A percentile compares a stretch with the other conserved stretches of the same genome.
phyloP scores from a whole-genome alignment of 345 rosid genomes.

The Populus ilicifolia region DNA sequence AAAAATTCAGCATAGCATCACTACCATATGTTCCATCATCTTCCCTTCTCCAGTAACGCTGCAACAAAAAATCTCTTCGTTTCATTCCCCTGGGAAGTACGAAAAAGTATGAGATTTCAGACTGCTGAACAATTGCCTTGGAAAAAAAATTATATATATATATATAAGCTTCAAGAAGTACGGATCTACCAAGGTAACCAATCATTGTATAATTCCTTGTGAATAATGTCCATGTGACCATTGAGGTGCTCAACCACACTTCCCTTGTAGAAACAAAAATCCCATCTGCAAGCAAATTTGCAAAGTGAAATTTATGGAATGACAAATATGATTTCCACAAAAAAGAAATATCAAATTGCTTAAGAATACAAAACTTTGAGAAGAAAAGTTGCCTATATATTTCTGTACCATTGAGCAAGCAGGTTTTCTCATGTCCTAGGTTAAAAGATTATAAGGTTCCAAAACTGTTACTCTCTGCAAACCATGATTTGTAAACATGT shows the following conservation, averaged over 20 bases:
- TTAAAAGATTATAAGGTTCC: too few relatives aligned
- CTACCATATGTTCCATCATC: conserved; percentile 95
- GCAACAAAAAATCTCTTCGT: conserved; percentile 70
- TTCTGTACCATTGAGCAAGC: too few relatives aligned
- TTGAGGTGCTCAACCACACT: conserved; percentile 87
- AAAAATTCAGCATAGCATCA: not conserved
- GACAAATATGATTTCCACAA: not conserved
- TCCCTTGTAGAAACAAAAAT: conserved; percentile 89
- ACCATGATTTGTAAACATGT: too few relatives aligned
- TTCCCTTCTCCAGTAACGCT: conserved; percentile 97
- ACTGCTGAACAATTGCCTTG: not conserved
- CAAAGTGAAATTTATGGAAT: conserved; percentile 9
- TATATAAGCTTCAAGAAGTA: not conserved
- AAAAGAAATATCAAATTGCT: not conserved
- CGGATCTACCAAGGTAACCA: conserved; percentile 70
- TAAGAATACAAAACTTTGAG: not conserved
- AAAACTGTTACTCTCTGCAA: too few relatives aligned
- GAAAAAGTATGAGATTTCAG: conserved; percentile 5
- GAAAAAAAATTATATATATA: not conserved
- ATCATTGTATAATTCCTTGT: conserved; percentile 77
- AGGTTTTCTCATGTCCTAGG: too few relatives aligned
- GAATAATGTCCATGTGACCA: conserved; percentile 89
- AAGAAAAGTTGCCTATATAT: too few relatives aligned
- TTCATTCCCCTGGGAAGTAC: conserved; percentile 71
- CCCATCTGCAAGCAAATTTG: conserved; percentile 67